Percentiles rank a stretch among this genome's conserved stretches.
phyloP scores from a whole-genome alignment of 192 early-diverging fungal species.

The Obelidium mucronatum region DNA sequence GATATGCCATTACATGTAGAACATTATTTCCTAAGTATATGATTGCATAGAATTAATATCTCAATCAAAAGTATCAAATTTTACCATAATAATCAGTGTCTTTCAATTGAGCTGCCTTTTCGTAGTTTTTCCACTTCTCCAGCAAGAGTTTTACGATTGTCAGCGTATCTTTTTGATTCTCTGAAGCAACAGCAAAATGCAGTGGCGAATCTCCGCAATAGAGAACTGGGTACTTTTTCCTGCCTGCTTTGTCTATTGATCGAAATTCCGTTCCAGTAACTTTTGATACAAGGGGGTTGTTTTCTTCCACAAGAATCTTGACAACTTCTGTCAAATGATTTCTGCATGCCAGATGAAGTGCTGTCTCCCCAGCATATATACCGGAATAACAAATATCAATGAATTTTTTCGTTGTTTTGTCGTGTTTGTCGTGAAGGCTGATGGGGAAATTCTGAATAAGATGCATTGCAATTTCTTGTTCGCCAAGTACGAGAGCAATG shows the following conservation, averaged over 20 bases:
- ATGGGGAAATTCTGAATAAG: too few species aligned
- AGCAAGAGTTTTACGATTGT: neutral
- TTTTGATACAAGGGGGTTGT: neutral
- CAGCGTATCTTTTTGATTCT: neutral
- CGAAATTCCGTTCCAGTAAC: neutral
- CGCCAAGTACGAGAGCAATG: too few species aligned
- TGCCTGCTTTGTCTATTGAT: neutral
- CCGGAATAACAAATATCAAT: too few species aligned
- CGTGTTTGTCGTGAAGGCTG: too few species aligned
- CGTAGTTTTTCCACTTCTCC: too few species aligned
- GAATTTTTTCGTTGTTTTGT: too few species aligned
- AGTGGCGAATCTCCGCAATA: slow-evolving; percentile 14
- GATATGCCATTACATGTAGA: slow-evolving; percentile 20
- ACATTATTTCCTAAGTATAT: too few species aligned
- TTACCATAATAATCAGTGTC: neutral
- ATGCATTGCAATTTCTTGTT: too few species aligned
- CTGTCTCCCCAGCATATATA: slow-evolving; percentile 7
- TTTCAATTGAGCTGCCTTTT: neutral
- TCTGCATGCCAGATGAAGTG: slow-evolving; percentile 15
- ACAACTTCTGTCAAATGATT: neutral
- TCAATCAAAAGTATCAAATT: too few species aligned
- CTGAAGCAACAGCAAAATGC: slow-evolving; percentile 17
- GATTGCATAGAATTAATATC: too few species aligned
- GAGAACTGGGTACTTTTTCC: neutral
- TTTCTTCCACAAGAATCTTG: neutral